Conservation (phyloP, 495 filamentous ascomycete genomes). For the Talaromyces adpressus region DNA sequence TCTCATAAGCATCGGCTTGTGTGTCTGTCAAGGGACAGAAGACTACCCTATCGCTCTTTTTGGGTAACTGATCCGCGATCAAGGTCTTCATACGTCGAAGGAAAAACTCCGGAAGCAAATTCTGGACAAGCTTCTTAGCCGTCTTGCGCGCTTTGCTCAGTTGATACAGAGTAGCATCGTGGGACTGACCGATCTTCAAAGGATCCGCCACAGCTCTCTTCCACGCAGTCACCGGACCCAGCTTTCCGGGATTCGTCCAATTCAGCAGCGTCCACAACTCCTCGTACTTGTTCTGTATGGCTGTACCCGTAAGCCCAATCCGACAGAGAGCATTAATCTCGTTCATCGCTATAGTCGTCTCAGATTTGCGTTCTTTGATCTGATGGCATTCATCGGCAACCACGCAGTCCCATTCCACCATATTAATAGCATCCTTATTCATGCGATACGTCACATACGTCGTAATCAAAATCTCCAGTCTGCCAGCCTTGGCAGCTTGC, state of each 20-base stretch:
- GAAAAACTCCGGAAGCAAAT: conserved; percentile 88
- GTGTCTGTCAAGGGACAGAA: conserved; percentile 86
- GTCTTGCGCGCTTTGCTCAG: conserved; percentile 75
- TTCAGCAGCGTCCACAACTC: conserved; percentile 96
- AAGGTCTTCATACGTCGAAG: conserved; percentile 88
- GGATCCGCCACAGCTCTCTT: conserved; percentile 68
- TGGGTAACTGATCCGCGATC: conserved; percentile 91
- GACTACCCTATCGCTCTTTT: conserved; percentile 89
- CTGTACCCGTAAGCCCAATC: conserved; percentile 91
- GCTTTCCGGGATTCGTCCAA: conserved; percentile 88
- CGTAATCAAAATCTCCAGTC: conserved; percentile 84
- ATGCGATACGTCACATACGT: conserved; percentile 85
- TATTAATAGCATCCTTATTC: conserved; percentile 68
- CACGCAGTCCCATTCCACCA: conserved; percentile 91
- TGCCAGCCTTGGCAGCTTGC: conserved; percentile 64
- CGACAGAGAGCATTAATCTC: conserved; percentile 86
- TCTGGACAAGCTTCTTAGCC: conserved; percentile 77
- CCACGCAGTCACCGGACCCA: conserved; percentile 77
- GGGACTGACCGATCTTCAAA: conserved; percentile 78
- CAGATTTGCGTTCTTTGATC: conserved; percentile 75
- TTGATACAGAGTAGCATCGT: conserved; percentile 83
- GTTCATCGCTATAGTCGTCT: conserved; percentile 82
- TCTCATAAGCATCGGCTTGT: conserved; percentile 81
- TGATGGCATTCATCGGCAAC: conserved; percentile 93
- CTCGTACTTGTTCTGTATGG: conserved; percentile 97